A percentile compares a stretch with the other conserved stretches of the same genome.
phyloP scores from a whole-genome alignment of 768 basidiomycete species.

The Candolleomyces aberdarensis region DNA sequence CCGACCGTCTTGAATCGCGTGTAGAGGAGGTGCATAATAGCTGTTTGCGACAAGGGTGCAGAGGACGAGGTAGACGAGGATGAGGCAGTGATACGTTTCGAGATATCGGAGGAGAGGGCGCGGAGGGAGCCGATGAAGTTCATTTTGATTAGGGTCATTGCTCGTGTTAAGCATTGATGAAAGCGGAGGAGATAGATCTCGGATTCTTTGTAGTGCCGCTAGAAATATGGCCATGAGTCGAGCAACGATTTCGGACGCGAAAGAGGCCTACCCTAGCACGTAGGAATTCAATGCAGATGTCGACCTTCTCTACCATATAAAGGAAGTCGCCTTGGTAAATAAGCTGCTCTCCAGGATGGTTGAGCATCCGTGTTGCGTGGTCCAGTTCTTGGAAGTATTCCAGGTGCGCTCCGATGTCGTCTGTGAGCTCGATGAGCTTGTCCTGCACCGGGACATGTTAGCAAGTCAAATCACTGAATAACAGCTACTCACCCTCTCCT shows the following conservation, averaged over 20 bases:
- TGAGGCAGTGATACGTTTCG: constrained; percentile 62
- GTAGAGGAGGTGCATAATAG: constrained; percentile 84
- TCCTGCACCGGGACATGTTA: constrained; percentile 45
- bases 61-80: constrained; percentile 38
- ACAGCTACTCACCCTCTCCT: constrained; percentile 71
- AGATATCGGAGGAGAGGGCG: constrained; percentile 75
- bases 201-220: constrained; percentile 91
- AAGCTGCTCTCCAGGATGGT: constrained; percentile 88
- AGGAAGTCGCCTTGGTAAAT: constrained; percentile 90
- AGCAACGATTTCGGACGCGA: not conserved
- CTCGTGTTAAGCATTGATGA: constrained; percentile 96
- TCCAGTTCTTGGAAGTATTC: constrained; percentile 97
- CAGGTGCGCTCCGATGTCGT: constrained; percentile 76
- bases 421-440: constrained; percentile 69
- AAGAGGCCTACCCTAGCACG: constrained; percentile 68
- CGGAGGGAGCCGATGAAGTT: constrained; percentile 87
- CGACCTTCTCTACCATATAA: constrained; percentile 94
- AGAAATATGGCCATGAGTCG: constrained; percentile 2
- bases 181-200: constrained; percentile 95
- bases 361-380: constrained; percentile 88
- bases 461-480: not conserved
- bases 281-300: constrained; percentile 90
- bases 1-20: constrained; percentile 80
- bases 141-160: constrained; percentile 98
- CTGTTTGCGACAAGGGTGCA: constrained; percentile 75